Percentiles rank a stretch among this genome's conserved stretches.
These are phyloP conservation scores for Picocystis sp. DNA, from an alignment of 163 green algal species.

Conservation along the genomic window DNA sequence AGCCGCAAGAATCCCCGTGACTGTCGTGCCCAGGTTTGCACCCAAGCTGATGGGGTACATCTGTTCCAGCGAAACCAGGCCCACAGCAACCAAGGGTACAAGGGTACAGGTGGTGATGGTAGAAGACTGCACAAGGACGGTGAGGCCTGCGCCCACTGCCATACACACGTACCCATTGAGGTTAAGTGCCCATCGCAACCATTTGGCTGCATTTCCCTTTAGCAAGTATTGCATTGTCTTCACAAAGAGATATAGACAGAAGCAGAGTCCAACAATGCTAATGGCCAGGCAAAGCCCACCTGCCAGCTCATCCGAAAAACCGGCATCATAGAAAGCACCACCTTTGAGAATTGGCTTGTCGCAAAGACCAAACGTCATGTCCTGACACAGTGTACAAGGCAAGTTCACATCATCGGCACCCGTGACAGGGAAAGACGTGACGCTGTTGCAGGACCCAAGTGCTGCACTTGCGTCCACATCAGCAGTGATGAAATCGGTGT, in stretches of 20 bases:
- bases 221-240: conserved; percentile 3
- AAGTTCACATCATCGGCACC: too few relatives aligned
- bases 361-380: conserved; percentile 5
- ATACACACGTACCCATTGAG: conserved; percentile 10
- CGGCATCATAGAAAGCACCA: conserved; percentile 1
- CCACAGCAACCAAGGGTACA: conserved; percentile 2
- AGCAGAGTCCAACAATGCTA: conserved; percentile 5
- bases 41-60: conserved; percentile 12
- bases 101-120: conserved; percentile 9
- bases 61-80: conserved; percentile 4
- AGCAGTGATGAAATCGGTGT: too few relatives aligned
- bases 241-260: conserved; percentile 5
- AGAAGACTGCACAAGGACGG: conserved; percentile 7
- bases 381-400: background rate
- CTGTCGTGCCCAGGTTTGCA: conserved; percentile 9
- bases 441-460: too few relatives aligned
- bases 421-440: too few relatives aligned
- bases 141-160: conserved; percentile 1
- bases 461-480: too few relatives aligned
- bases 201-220: conserved; percentile 4
- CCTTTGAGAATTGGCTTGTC: conserved; percentile 7
- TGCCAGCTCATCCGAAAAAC: conserved; percentile 1
- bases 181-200: conserved; percentile 1
- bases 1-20: conserved; percentile 9
- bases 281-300: background rate